phyloP scores from a whole-genome alignment of 2,329 filamentous ascomycete genomes.

The Gremmenia infestans region DNA sequence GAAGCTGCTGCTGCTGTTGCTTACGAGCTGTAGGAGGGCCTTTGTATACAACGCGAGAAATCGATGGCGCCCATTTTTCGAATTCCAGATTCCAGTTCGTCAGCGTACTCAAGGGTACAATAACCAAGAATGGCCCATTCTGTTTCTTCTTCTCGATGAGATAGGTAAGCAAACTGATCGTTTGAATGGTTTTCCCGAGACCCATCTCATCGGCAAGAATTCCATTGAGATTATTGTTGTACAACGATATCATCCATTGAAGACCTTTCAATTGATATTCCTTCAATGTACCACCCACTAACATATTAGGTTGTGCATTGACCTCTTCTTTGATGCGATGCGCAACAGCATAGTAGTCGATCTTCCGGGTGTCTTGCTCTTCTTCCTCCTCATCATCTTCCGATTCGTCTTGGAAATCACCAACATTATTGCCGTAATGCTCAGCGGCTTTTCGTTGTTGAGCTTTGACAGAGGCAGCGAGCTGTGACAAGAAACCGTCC shows the following conservation, averaged over 20 bases:
- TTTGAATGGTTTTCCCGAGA: slow-evolving; percentile 99
- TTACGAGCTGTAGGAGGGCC: slow-evolving; percentile 86
- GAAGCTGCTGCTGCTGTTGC: slow-evolving; percentile 86
- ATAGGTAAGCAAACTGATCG: slow-evolving; percentile 94
- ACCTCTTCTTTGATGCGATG: slow-evolving; percentile 95
- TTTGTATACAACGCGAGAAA: slow-evolving; percentile 91
- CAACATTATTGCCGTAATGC: slow-evolving; percentile 64
- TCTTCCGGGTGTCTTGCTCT: slow-evolving; percentile 68
- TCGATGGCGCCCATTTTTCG: slow-evolving; percentile 93
- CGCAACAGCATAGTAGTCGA: slow-evolving; percentile 98
- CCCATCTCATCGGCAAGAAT: slow-evolving; percentile 99
- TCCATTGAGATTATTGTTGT: slow-evolving; percentile 99
- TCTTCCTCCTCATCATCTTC: slow-evolving; percentile 65
- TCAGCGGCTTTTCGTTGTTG: slow-evolving; percentile 83
- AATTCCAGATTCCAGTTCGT: slow-evolving; percentile 99
- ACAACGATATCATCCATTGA: slow-evolving; percentile 99
- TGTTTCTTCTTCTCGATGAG: slow-evolving; percentile 95
- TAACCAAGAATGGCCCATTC: slow-evolving; percentile 87
- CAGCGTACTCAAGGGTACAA: slow-evolving; percentile 91
- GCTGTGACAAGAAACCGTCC: slow-evolving; percentile 93
- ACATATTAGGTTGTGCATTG: slow-evolving; percentile 71
- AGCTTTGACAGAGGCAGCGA: slow-evolving; percentile 88
- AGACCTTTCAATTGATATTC: slow-evolving; percentile 98
- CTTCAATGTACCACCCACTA: slow-evolving; percentile 89
- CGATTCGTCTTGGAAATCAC: slow-evolving; percentile 50